These are phyloP conservation scores for Oligophagozyma castellii DNA, from an alignment of 1,139 yeast genomes.

Conservation along the genomic window DNA sequence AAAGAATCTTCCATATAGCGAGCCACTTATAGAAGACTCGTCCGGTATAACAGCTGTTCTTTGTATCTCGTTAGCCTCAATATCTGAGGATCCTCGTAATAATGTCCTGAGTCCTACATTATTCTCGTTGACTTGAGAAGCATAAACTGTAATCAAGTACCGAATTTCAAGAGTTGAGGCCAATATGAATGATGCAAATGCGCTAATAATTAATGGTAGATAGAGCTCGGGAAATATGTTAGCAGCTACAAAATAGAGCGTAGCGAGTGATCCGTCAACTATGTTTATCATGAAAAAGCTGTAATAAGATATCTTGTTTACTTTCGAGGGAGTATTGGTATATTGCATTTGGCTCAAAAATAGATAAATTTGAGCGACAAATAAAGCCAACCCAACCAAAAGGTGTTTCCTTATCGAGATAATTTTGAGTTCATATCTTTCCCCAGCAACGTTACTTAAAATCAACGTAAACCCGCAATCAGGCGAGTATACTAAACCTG, in stretches of 20 bases:
- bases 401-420: conserved; percentile 33
- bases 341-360: conserved; percentile 53
- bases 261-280: conserved; percentile 55
- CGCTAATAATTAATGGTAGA: conserved; percentile 53
- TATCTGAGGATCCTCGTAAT: conserved; percentile 11
- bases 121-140: conserved; percentile 59
- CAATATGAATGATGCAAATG: conserved; percentile 55
- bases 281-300: conserved; percentile 40
- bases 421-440: conserved; percentile 38
- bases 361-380: conserved; percentile 35
- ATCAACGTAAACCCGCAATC: conserved; percentile 62
- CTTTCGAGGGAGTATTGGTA: conserved; percentile 67
- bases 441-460: conserved; percentile 38
- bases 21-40: conserved; percentile 46
- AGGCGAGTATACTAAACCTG: conserved; percentile 66
- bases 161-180: conserved; percentile 69
- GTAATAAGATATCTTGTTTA: conserved; percentile 57
- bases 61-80: conserved; percentile 9
- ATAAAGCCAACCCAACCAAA: conserved; percentile 34
- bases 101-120: conserved; percentile 16
- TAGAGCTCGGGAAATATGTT: conserved; percentile 43
- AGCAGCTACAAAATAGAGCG: conserved; percentile 48
- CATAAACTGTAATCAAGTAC: conserved; percentile 53
- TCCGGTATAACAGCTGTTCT: conserved; percentile 26
- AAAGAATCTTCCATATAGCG: conserved; percentile 49